Base-by-base conservation (phyloP, 495 filamentous ascomycete genomes). In the Lophiotrema nucula region DNA sequence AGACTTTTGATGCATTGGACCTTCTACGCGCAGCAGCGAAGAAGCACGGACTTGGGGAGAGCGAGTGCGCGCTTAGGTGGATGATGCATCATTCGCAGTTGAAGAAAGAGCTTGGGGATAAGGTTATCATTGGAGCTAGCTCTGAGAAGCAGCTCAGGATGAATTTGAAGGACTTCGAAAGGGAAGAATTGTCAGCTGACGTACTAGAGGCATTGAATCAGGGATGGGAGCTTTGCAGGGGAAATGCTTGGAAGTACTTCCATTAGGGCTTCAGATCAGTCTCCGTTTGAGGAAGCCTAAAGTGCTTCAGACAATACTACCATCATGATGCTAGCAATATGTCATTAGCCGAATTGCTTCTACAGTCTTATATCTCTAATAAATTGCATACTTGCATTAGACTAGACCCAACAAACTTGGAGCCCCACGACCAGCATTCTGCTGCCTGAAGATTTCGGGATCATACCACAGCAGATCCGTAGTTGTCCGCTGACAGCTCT, bases 1-100 rank as follows among this genome's bases (percentile, higher is more conserved):
- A 74, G 4, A 89, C 81, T 4, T 95, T 95, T 70, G 81, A 83
- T 13, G 90, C 89, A 2, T 73, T 96, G 44, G 73, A 80, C 53
- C 66, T 87, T 18, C 80, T 95, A 46, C 87, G 93, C 74, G 75
- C 80, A 1, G 87, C 86, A 8, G 81, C 83, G 0, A 75, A 84
- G 60, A 87, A 89, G 72, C 79, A 90, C 56, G 84, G 81, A 0
- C 69, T 97, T 46, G 89, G 86, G 0, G 70, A 95, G 73, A 75
- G 91, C n/a, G 91, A 97, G 74, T 84, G 78, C 2, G 91, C 91
- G 16, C 72, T 96, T 47, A 77, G 92, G 47, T 96, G 92, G 92
- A 71, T 83, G 24, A 82, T 79, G 47, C 84, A 96, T 62, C 92
- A 97, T 66, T 90, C 86, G 0, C 76, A 74, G 18, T 74, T 97